These are phyloP conservation scores for Calonectria multiphialidica DNA, from an alignment of 2,329 filamentous ascomycete species.

Conservation along the genomic window DNA sequence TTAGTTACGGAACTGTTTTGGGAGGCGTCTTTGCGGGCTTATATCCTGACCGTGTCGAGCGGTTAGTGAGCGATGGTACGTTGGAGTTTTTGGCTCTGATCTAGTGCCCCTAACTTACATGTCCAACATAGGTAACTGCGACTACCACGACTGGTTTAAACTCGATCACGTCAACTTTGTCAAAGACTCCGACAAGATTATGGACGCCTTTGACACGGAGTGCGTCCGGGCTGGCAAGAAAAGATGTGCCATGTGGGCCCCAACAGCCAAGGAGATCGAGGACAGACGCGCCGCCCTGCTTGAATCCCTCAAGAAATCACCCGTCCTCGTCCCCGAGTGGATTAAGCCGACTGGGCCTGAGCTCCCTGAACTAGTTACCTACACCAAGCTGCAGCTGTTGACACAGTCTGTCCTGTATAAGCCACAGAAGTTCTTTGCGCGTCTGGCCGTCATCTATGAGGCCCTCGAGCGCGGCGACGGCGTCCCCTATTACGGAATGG, in stretches of 20 bases:
- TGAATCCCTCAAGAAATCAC: conserved; percentile 52
- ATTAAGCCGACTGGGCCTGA: conserved; percentile 46
- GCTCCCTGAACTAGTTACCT: conserved; percentile 63
- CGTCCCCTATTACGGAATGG: conserved; percentile 54
- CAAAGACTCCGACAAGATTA: conserved; percentile 66
- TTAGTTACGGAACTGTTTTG: conserved; percentile 66
- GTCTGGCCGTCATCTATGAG: conserved; percentile 57
- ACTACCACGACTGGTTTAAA: conserved; percentile 66
- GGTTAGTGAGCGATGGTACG: conserved; percentile 64
- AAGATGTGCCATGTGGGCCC: conserved; percentile 58
- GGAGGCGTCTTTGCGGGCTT: conserved; percentile 65
- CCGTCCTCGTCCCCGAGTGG: conserved; percentile 55
- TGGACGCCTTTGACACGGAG: conserved; percentile 64
- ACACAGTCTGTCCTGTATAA: conserved; percentile 58
- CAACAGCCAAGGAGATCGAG: conserved; percentile 53
- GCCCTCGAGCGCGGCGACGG: conserved; percentile 60
- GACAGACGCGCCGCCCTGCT: conserved; percentile 55
- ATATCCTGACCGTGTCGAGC: conserved; percentile 63
- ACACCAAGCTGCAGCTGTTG: conserved; percentile 59
- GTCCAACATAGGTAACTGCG: conserved; percentile 55
- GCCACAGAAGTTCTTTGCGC: conserved; percentile 56
- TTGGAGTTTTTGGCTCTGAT: neutral
- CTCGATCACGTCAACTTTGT: conserved; percentile 60
- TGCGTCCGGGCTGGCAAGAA: conserved; percentile 65
- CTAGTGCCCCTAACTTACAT: neutral